These are phyloP conservation scores for Gossypium ekmanianum DNA, from an alignment of 345 rosid species.

Conservation along the genomic window DNA sequence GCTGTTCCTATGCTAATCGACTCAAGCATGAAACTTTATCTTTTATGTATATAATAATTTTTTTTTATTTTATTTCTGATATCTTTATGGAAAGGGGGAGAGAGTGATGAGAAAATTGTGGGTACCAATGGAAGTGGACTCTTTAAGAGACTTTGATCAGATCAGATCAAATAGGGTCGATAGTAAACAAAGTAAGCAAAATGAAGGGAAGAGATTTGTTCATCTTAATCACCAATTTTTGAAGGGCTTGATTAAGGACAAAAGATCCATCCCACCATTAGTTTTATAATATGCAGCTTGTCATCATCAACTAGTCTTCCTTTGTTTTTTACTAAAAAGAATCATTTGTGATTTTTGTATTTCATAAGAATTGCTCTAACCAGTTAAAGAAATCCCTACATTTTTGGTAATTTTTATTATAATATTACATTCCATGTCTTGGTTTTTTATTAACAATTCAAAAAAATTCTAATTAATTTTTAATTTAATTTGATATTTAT, in stretches of 20 bases:
- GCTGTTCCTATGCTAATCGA: background rate
- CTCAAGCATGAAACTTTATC: background rate
- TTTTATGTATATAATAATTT: background rate
- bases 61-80: background rate
- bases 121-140: background rate
- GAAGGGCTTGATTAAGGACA: background rate
- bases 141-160: background rate
- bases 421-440: background rate
- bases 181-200: background rate
- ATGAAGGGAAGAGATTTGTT: background rate
- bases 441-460: background rate
- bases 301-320: background rate
- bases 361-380: background rate
- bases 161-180: background rate
- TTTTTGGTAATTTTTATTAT: background rate
- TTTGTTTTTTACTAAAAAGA: background rate
- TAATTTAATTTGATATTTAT: too few relatives aligned
- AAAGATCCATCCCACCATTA: background rate
- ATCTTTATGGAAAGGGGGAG: background rate
- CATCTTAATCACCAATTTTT: background rate
- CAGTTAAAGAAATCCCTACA: background rate
- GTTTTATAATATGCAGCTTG: background rate
- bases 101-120: constrained; percentile 1
- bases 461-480: too few relatives aligned
- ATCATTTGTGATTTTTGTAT: background rate